A percentile compares a stretch with the other conserved stretches of the same genome.
Conservation (phyloP, 2,329 filamentous ascomycete species). For the Colletotrichum liriopes region DNA sequence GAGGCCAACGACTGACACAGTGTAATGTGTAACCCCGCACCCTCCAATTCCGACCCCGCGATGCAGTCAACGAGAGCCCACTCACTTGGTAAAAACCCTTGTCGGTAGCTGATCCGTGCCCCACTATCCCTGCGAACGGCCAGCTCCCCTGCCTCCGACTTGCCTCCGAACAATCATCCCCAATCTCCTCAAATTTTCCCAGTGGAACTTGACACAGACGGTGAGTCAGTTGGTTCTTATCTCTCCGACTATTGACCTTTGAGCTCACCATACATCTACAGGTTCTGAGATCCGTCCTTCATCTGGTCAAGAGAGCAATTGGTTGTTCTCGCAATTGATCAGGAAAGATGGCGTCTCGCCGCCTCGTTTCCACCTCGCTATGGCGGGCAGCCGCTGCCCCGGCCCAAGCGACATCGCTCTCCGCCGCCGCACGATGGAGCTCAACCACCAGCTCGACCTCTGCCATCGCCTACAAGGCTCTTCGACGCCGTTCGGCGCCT, state of each 20-base stretch:
- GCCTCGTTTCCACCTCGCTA: conserved; percentile 59
- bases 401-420: conserved; percentile 44
- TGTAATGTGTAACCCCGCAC: conserved; percentile 37
- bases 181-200: conserved; percentile 43
- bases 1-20: conserved; percentile 29
- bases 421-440: conserved; percentile 43
- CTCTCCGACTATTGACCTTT: conserved; percentile 30
- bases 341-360: conserved; percentile 61
- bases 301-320: conserved; percentile 42
- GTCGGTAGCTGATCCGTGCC: conserved; percentile 40
- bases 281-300: conserved; percentile 36
- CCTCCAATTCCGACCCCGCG: conserved; percentile 38
- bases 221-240: conserved; percentile 39
- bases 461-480: conserved; percentile 95
- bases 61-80: conserved; percentile 34
- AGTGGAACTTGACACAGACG: conserved; percentile 38
- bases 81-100: conserved; percentile 31
- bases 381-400: conserved; percentile 53
- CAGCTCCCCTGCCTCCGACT: conserved; percentile 41
- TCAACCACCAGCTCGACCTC: conserved; percentile 84
- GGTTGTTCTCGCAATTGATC: conserved; percentile 43
- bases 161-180: conserved; percentile 40
- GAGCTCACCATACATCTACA: conserved; percentile 27
- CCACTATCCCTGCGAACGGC: conserved; percentile 33
- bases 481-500: conserved; percentile 90